Percentiles rank a stretch among this genome's conserved stretches.
phyloP scores from a whole-genome alignment of 257 asterid genomes.

The Solanum habrochaites region DNA sequence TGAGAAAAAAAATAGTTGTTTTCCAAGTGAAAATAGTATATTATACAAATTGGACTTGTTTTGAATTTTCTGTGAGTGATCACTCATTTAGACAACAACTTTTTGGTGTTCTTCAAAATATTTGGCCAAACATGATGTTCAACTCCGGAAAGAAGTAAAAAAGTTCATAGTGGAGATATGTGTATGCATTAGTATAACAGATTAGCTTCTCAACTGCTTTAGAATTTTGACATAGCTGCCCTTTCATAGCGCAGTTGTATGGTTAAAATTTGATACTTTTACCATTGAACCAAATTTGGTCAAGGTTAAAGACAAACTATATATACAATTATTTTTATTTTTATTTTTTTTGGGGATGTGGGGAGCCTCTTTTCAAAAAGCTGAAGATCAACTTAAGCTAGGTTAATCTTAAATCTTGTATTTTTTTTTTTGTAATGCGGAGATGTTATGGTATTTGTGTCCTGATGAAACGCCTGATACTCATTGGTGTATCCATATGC shows the following conservation, averaged over 20 bases:
- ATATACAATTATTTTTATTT: not conserved
- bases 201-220: not conserved
- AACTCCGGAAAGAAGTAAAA: not conserved
- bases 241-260: not conserved
- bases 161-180: not conserved
- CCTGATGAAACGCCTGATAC: not conserved
- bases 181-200: not conserved
- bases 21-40: not conserved
- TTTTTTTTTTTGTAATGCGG: not conserved
- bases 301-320: not conserved
- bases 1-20: not conserved
- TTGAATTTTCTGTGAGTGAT: not conserved
- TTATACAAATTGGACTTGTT: not conserved
- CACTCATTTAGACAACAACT: not conserved
- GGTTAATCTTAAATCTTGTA: not conserved
- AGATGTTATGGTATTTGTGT: not conserved
- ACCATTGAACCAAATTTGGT: not conserved
- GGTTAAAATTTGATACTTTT: not conserved
- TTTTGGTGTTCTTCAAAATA: not conserved
- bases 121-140: not conserved
- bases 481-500: not conserved
- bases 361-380: not conserved
- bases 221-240: not conserved
- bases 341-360: not conserved
- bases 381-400: not conserved